Conservation (phyloP, 1,139 yeast species). For the Pichia sp. region DNA sequence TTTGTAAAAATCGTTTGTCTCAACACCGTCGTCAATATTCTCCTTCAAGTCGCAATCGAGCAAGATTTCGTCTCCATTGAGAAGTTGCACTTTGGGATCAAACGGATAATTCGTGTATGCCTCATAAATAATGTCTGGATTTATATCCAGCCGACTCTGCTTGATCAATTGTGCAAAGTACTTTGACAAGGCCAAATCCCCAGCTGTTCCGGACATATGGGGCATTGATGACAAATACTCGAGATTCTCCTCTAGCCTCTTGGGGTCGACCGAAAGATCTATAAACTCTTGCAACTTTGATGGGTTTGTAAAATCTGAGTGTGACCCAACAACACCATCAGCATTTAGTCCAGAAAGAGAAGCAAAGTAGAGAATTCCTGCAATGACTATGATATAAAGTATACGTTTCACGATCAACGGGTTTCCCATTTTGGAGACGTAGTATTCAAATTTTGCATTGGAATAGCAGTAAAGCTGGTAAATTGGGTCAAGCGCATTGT, state of each 20-base stretch:
- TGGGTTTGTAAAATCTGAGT: conserved; percentile 63
- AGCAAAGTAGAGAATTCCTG: conserved; percentile 52
- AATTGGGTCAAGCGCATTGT: conserved; percentile 62
- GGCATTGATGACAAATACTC: conserved; percentile 81
- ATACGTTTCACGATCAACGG: conserved; percentile 80
- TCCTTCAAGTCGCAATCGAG: conserved; percentile 33
- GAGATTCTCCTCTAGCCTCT: conserved; percentile 61
- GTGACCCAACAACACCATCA: conserved; percentile 35
- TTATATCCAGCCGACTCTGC: conserved; percentile 50
- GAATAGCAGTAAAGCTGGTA: conserved; percentile 51
- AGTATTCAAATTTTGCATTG: conserved; percentile 48
- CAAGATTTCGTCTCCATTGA: conserved; percentile 21
- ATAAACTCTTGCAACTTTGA: conserved; percentile 47
- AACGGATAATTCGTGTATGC: conserved; percentile 59
- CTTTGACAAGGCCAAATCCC: conserved; percentile 67
- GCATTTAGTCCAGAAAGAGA: conserved; percentile 50
- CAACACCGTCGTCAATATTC: conserved; percentile 14
- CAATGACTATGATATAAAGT: conserved; percentile 61
- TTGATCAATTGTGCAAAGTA: conserved; percentile 58
- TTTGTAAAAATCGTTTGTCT: conserved; percentile 18
- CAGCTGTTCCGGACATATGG: conserved; percentile 83
- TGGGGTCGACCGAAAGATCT: conserved; percentile 47
- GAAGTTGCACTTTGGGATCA: conserved; percentile 29
- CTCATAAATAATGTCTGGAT: conserved; percentile 47
- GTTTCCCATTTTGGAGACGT: conserved; percentile 67